phyloP scores from a whole-genome alignment of 331 rosid genomes.

The Pyrus hybrid region DNA sequence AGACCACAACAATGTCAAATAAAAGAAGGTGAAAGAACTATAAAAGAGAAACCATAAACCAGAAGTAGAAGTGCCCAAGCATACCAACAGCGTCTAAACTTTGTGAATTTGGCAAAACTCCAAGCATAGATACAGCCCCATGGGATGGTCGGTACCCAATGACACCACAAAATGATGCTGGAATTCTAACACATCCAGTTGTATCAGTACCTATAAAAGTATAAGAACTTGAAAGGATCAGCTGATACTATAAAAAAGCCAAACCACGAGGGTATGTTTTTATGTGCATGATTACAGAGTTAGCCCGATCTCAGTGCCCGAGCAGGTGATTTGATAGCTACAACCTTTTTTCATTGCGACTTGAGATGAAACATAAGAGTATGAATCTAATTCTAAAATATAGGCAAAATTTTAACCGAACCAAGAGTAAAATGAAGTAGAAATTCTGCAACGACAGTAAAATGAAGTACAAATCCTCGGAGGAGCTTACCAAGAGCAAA shows the following conservation, averaged over 20 bases:
- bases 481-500: conserved; percentile 56
- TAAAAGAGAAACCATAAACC: neutral
- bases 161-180: conserved; percentile 77
- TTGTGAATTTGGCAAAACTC: conserved; percentile 69
- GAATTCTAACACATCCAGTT: conserved; percentile 67
- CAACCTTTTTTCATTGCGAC: neutral
- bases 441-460: neutral
- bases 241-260: neutral
- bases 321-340: neutral
- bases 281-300: neutral
- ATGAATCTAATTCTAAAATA: neutral
- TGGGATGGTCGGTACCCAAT: conserved; percentile 78
- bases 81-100: conserved; percentile 76
- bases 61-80: conserved; percentile 11
- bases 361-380: neutral
- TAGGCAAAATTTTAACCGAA: neutral
- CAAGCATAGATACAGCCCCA: conserved; percentile 52
- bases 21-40: neutral
- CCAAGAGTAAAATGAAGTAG: neutral
- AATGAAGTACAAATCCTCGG: neutral
- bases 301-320: neutral
- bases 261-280: neutral
- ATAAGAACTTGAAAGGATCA: conserved; percentile 9
- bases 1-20: conserved; percentile 1
- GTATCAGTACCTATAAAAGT: conserved; percentile 65